A percentile compares a stretch with the other conserved stretches of the same genome.
These are phyloP conservation scores for Salix koriyanagi DNA, from an alignment of 345 rosid species.

Conservation along the genomic window DNA sequence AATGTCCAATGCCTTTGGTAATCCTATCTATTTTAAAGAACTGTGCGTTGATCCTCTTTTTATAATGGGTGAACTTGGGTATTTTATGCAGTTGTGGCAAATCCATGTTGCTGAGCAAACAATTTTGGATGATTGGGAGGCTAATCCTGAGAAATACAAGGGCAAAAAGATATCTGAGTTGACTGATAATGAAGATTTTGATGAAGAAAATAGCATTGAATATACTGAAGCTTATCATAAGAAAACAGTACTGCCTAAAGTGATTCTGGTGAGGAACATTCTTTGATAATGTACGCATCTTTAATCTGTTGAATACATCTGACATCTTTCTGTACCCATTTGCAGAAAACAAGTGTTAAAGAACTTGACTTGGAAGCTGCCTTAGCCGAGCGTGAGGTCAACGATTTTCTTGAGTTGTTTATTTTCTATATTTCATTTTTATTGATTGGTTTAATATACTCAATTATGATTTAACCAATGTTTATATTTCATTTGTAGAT, in stretches of 20 bases:
- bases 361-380: slow-evolving; percentile 94
- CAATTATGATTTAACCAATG: not conserved
- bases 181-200: slow-evolving; percentile 67
- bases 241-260: slow-evolving; percentile 57
- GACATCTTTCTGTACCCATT: slow-evolving; percentile 19
- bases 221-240: slow-evolving; percentile 56
- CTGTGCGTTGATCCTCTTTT: not conserved
- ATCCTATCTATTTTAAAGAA: not conserved
- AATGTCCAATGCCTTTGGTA: not conserved
- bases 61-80: not conserved
- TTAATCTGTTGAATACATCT: slow-evolving; percentile 7
- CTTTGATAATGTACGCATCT: not conserved
- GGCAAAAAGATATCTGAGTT: slow-evolving; percentile 74
- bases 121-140: slow-evolving; percentile 82
- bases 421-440: not conserved
- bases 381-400: slow-evolving; percentile 76
- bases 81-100: slow-evolving; percentile 77
- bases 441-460: not conserved
- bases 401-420: slow-evolving; percentile 8
- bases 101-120: slow-evolving; percentile 88
- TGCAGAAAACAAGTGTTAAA: slow-evolving; percentile 84
- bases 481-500: not conserved
- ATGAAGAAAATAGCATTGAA: slow-evolving; percentile 59
- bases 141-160: slow-evolving; percentile 79
- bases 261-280: slow-evolving; percentile 51